Evolutionary conservation across 805 yeast genomes (phyloP), one percentile per base, ranked within the genome.

Genomic region (Pichia phayaonensis): DNA sequence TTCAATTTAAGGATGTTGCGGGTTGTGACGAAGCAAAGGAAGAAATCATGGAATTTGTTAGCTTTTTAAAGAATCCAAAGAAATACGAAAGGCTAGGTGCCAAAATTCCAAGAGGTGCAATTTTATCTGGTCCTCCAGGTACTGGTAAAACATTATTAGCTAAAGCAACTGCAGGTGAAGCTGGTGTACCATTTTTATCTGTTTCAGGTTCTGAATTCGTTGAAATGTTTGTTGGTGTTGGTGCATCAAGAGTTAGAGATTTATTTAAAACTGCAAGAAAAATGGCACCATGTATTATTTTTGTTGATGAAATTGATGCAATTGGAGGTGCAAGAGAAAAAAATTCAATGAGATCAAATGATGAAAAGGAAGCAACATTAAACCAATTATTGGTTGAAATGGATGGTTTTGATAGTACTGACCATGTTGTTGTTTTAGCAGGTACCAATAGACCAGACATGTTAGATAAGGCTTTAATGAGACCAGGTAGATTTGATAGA

Each of bases 241-340:
- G 99, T 72, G 98, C 99, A 2, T 86, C 96, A 18, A 81, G 99
- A 67, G 99, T 94, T 27, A 90, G 99, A 66, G 99, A 94, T 67
- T 73, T 94, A 60, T 94, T 94, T 72, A 79, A 84, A 56, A 86
- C 87, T 27, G 99, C 99, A 1, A 79, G 98, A 61, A 88, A 87
- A 64, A 81, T 84, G 68, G 96, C 99, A 0, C 99, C 99, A 16
- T 77, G 95, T 36, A 94, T 94, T 61, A 81, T 94, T n/a, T 95
- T 94, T 60, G 90, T 94, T 46, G 99, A 94, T 73, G 99, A 94
- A 71, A 94, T 94, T 56, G 99, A 94, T 74, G 99, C 99, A n/a
- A 95, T 94, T 63, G 99, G 99, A 61, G 89, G 90, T 62, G 89
- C 90, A 43, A 71, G 84, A 63, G 79, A 90, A 59, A 59, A 54